Evolutionary conservation across 2,329 filamentous ascomycete species (phyloP), one percentile per base, ranked within the genome.

Genomic region (Nannizziopsis barbatae): DNA sequence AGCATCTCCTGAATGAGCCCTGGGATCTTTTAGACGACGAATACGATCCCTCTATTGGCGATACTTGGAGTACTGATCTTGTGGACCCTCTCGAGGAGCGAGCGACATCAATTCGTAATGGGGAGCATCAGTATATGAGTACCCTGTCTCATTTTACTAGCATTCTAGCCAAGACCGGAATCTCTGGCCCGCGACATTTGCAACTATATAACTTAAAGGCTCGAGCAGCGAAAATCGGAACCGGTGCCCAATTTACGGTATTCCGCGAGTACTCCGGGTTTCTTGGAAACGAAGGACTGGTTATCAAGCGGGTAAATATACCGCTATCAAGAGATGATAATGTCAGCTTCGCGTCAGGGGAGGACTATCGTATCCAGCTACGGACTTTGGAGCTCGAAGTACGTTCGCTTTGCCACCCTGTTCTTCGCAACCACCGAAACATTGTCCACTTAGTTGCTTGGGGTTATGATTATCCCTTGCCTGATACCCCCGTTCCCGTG

Each of bases 221-320:
- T 5, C 43, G 57, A 6, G 59, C 55, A 2, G 51, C 50, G 8
- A 60, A 60, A 46, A 59, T 61, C 10, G 59, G 58, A 14, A 49
- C 47, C 4, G 59, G 59, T 4, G 43, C 56, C 8, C 59, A 61
- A 31, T 61, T 61, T 32, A 60, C 57, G 7, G 58, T 61, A 2
- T 61, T 56, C 47, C 54, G 54, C 35, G 58, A 60, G 11, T 32
- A 43, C 17, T 4, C 27, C 11, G 38, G 42, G 17, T 49, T 52
- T 37, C 45, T 50, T 1, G 44, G 52, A 5, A 56, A 56, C 38
- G 52, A 60, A 41, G 57, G 53, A 8, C 42, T 59, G 20, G 59
- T 60, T 2, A 54, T 60, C 15, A 61, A 61, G 45, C 57, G 58
- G 6, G 57, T 61, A 37, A 61, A 59, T 42, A 50, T 61, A 20